These are phyloP conservation scores for Metschnikowia henanensis DNA, from an alignment of 805 yeast genomes.

Conservation along the genomic window DNA sequence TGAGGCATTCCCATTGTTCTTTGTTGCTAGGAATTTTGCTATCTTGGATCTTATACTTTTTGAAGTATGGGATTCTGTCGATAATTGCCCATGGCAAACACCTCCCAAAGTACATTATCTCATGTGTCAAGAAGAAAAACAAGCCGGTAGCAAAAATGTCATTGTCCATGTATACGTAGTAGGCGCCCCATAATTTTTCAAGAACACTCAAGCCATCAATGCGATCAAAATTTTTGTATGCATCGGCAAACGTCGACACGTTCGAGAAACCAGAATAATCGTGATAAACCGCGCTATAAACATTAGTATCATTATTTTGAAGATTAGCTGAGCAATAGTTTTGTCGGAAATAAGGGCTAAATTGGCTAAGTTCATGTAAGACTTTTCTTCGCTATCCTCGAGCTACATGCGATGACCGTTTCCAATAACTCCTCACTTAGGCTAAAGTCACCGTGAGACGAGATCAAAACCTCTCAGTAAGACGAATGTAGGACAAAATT, in stretches of 20 bases:
- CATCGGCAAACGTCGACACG: constrained; percentile 29
- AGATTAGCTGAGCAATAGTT: too few relatives aligned
- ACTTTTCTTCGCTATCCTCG: too few relatives aligned
- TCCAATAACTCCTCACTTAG: too few relatives aligned
- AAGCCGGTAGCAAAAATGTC: constrained; percentile 92
- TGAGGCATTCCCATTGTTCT: constrained; percentile 93
- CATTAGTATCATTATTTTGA: constrained; percentile 19
- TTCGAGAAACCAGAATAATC: constrained; percentile 36
- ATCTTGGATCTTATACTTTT: constrained; percentile 86
- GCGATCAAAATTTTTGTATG: constrained; percentile 29
- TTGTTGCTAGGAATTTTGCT: constrained; percentile 72
- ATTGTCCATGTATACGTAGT: constrained; percentile 81
- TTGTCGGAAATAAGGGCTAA: too few relatives aligned
- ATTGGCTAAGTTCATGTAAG: background rate
- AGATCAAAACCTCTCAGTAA: too few relatives aligned
- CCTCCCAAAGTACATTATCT: constrained; percentile 86
- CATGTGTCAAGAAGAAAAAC: constrained; percentile 80
- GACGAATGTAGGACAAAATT: background rate
- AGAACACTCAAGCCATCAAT: constrained; percentile 34
- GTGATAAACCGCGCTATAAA: constrained; percentile 29
- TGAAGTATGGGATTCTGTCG: constrained; percentile 83
- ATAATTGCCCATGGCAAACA: constrained; percentile 90
- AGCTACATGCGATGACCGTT: too few relatives aligned
- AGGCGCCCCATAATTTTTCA: constrained; percentile 86
- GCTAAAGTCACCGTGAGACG: too few relatives aligned